Percentiles rank a stretch among this genome's conserved stretches.
These are phyloP conservation scores for Blastomyces emzantsi DNA, from an alignment of 2,329 filamentous ascomycete genomes.

Conservation along the genomic window DNA sequence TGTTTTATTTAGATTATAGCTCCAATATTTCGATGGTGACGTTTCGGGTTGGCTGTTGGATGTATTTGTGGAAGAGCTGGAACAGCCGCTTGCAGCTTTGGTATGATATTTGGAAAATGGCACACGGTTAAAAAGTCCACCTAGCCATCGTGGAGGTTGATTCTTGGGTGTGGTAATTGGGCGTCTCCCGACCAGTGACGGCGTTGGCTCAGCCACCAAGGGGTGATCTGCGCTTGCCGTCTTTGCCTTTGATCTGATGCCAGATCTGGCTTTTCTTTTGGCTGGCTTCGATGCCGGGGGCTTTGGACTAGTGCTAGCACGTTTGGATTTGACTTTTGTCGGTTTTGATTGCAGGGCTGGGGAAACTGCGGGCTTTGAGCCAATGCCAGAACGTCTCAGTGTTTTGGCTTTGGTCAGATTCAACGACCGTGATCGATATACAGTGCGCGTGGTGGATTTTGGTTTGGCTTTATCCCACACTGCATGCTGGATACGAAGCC, in stretches of 20 bases:
- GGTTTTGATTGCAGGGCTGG: neutral
- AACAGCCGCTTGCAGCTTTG: neutral
- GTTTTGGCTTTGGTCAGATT: neutral
- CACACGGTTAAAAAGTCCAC: neutral
- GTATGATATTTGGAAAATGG: slow-evolving; percentile 2
- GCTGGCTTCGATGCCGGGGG: neutral
- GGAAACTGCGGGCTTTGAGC: neutral
- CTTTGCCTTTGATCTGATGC: neutral
- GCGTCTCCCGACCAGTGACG: neutral
- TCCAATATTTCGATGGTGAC: slow-evolving; percentile 2
- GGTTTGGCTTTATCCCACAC: neutral
- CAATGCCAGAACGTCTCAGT: neutral
- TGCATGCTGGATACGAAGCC: neutral
- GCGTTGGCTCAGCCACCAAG: neutral
- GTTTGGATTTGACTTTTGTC: neutral
- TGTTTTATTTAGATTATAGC: slow-evolving; percentile 35
- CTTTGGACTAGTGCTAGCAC: neutral
- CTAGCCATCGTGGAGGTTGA: neutral
- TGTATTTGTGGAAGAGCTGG: neutral
- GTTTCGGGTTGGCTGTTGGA: neutral
- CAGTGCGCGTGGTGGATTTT: neutral
- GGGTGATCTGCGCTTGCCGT: neutral
- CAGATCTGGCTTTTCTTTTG: neutral
- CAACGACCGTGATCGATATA: neutral
- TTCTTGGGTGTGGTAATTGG: neutral